These are phyloP conservation scores for Lipomyces kockii DNA, from an alignment of 805 yeast species.

Conservation along the genomic window DNA sequence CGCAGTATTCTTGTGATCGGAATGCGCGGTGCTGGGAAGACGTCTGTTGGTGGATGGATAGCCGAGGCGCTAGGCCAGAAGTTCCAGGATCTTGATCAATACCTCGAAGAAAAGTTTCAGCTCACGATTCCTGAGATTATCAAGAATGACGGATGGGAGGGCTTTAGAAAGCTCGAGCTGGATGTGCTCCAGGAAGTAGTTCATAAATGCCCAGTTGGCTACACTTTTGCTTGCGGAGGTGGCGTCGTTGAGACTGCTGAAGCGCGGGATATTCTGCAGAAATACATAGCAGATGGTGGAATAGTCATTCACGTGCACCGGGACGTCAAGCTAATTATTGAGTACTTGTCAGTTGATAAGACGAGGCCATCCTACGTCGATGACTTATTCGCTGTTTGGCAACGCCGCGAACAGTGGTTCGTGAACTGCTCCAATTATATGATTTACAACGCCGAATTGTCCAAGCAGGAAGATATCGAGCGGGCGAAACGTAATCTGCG, in stretches of 20 bases:
- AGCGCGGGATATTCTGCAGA: slow-evolving; percentile 67
- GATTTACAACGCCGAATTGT: slow-evolving; percentile 78
- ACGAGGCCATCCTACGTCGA: slow-evolving; percentile 85
- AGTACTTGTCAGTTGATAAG: slow-evolving; percentile 74
- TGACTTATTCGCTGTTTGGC: slow-evolving; percentile 84
- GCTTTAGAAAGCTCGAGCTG: slow-evolving; percentile 72
- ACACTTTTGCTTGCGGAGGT: slow-evolving; percentile 92
- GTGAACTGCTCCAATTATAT: slow-evolving; percentile 75
- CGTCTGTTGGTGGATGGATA: slow-evolving; percentile 81
- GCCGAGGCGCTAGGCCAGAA: slow-evolving; percentile 69
- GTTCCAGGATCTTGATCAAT: slow-evolving; percentile 75
- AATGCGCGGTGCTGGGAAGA: slow-evolving; percentile 98
- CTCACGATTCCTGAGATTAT: slow-evolving; percentile 52
- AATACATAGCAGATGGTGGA: slow-evolving; percentile 63
- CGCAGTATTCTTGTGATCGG: slow-evolving; percentile 58
- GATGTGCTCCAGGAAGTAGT: slow-evolving; percentile 59
- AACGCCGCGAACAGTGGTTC: slow-evolving; percentile 78
- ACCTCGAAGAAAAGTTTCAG: slow-evolving; percentile 61
- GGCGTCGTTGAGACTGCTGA: slow-evolving; percentile 82
- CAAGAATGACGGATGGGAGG: slow-evolving; percentile 82
- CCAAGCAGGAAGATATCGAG: slow-evolving; percentile 37
- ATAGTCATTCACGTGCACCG: slow-evolving; percentile 90
- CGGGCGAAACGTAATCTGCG: slow-evolving; percentile 48
- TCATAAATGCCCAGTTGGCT: slow-evolving; percentile 51
- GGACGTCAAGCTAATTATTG: slow-evolving; percentile 76